Conservation (phyloP, 2,329 filamentous ascomycete genomes). For the Ophiocordyceps camponoti-saundersi region DNA sequence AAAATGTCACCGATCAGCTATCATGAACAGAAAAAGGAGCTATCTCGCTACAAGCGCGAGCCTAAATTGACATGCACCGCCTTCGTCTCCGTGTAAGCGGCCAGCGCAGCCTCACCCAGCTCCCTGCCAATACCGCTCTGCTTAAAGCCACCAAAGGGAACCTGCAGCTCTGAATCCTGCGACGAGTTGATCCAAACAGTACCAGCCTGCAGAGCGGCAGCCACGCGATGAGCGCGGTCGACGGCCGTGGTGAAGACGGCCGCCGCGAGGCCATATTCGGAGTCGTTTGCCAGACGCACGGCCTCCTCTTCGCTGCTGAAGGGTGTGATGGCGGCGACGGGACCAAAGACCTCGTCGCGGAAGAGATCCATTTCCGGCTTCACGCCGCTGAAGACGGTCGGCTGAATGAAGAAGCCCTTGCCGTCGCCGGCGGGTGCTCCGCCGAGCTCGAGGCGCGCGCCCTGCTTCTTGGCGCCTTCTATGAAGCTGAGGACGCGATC, state of each 20-base stretch:
- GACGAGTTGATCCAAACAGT: conserved; percentile 47
- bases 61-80: conserved; percentile 34
- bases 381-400: conserved; percentile 78
- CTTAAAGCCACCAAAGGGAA: conserved; percentile 65
- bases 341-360: conserved; percentile 85
- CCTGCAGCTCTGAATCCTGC: conserved; percentile 23
- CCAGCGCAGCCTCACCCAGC: conserved; percentile 48
- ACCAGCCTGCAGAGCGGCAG: conserved; percentile 58
- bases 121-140: conserved; percentile 65
- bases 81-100: conserved; percentile 55
- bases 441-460: conserved; percentile 41
- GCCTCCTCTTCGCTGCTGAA: conserved; percentile 72
- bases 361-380: conserved; percentile 76
- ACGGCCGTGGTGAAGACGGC: conserved; percentile 71
- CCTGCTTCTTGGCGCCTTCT: conserved; percentile 44
- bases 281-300: conserved; percentile 58
- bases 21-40: no score
- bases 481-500: conserved; percentile 80
- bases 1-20: no score
- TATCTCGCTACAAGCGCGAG: conserved; percentile 23
- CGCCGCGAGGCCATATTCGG: conserved; percentile 65
- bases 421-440: conserved; percentile 39
- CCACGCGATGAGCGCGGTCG: conserved; percentile 66
- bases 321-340: conserved; percentile 71
- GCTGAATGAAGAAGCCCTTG: conserved; percentile 82